Evolutionary conservation across 768 basidiomycete genomes (phyloP), one percentile per base, ranked within the genome.

Genomic region (Kwoniella heveanensis): DNA sequence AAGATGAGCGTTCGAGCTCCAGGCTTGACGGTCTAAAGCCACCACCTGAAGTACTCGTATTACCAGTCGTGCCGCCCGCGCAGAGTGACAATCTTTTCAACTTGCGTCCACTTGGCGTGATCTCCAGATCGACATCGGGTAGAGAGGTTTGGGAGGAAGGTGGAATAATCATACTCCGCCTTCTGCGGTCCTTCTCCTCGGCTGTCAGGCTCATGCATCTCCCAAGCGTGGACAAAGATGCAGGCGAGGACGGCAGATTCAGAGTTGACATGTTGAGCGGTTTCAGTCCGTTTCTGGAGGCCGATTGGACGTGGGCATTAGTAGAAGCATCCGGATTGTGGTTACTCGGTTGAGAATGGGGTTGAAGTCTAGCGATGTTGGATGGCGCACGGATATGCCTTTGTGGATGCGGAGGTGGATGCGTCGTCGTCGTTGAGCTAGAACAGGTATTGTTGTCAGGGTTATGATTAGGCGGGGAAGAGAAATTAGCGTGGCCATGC

Each of bases 31-130:
- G 17, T 49, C 48, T 49, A 22, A 3, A 60, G 21, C n/a, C 52
- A 30, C 1, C 32, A 19, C 8, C 32, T 37, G 44, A 53, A 32
- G 4, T 60, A 56, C 39, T 48, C 32, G 17, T 17, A 44, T 17
- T 44, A 44, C 39, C 13, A 36, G 7, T 36, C 7, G 32, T 44
- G 10, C 39, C 39, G 6, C 39, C 39, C 6, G 68, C 22, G 25
- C 62, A 27, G 7, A 70, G 54, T 4, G 69, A 70, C 32, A 70
- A 44, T 47, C 69, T 37, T 32, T 70, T 70, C 25, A 70, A 48
- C 30, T 60, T 62, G n/a, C 48, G 48, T 36, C 55, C n/a, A 15
- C 25, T 59, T 4, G 37, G 52, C 6, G 52, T 32, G 21, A 26
- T 22, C 48, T 49, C 48, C 22, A 24, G 22, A 22, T 49, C 48